phyloP scores from a whole-genome alignment of 1,284 basidiomycete species.

The Microbotryum intermedium region DNA sequence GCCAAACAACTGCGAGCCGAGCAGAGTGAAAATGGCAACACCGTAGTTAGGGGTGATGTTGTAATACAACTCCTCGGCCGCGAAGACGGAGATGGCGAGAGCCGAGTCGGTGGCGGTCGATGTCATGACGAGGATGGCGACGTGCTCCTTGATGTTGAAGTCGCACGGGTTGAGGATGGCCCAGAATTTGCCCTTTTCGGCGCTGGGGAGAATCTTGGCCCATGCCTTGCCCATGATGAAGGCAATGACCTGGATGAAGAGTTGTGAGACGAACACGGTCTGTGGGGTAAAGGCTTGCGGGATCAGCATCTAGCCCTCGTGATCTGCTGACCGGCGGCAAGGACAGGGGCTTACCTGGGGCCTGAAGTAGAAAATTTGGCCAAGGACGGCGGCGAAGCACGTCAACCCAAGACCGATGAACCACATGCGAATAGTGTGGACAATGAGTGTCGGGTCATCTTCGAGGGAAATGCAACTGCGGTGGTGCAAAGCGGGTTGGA shows the following conservation, averaged over 20 bases:
- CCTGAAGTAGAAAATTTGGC: slow-evolving; percentile 29
- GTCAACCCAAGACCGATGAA: slow-evolving; percentile 4
- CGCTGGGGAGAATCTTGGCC: slow-evolving; percentile 16
- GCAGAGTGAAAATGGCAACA: slow-evolving; percentile 28
- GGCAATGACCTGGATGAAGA: slow-evolving; percentile 30
- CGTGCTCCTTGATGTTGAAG: slow-evolving; percentile 33
- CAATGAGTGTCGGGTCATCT: slow-evolving; percentile 20
- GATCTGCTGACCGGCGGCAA: too few relatives aligned
- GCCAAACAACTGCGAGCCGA: slow-evolving; percentile 8
- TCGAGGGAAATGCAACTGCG: slow-evolving; percentile 26
- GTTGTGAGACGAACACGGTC: slow-evolving; percentile 29
- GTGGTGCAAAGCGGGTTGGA: background rate
- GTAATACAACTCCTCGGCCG: slow-evolving; percentile 54
- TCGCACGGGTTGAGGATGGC: slow-evolving; percentile 29
- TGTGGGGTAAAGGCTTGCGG: slow-evolving; percentile 6
- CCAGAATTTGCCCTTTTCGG: slow-evolving; percentile 23
- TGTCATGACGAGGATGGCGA: slow-evolving; percentile 49
- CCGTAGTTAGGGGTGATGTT: slow-evolving; percentile 50
- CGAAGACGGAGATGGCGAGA: slow-evolving; percentile 57
- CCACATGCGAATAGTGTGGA: slow-evolving; percentile 21
- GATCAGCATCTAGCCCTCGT: too few relatives aligned
- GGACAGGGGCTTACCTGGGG: too few relatives aligned
- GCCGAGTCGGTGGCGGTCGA: slow-evolving; percentile 57
- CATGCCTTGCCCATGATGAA: slow-evolving; percentile 26
- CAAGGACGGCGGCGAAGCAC: slow-evolving; percentile 28